Percentiles rank a stretch among this genome's conserved stretches.
Evolutionary conservation across 805 yeast genomes (phyloP).

Genomic region (Nakazawaea populi): DNA sequence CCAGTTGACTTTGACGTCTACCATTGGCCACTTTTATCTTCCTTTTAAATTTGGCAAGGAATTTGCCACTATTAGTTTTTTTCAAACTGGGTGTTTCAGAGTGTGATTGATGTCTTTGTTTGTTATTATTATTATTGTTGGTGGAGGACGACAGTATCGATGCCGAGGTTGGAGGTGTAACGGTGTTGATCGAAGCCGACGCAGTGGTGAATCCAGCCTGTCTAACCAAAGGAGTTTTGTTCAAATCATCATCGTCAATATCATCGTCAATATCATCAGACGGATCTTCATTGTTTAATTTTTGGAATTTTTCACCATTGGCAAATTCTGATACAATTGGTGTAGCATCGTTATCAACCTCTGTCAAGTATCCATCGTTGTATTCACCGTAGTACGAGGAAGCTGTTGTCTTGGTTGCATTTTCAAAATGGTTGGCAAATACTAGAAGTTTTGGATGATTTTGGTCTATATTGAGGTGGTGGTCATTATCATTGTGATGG

Average conservation of each 20-base stretch:
- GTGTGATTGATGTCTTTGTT: neutral
- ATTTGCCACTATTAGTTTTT: neutral
- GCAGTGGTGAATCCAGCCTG: neutral
- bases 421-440: conserved; percentile 2
- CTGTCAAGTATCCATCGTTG: conserved; percentile 4
- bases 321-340: conserved; percentile 1
- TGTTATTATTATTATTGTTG: neutral
- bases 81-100: neutral
- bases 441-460: neutral
- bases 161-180: neutral
- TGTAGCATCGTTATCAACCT: conserved; percentile 7
- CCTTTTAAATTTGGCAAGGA: conserved; percentile 4
- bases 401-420: neutral
- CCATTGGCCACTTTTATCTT: neutral
- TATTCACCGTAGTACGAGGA: conserved; percentile 10
- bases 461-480: neutral
- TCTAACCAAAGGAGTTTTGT: conserved; percentile 7
- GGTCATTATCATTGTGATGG: neutral
- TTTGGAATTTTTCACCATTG: neutral
- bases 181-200: neutral
- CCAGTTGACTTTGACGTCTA: neutral
- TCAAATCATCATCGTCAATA: neutral
- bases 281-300: neutral
- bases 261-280: neutral
- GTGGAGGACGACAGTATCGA: neutral